Percentiles rank a stretch among this genome's conserved stretches.
Conservation (phyloP, 441 rosid species). For the Cnidoscolus chayamansa region DNA sequence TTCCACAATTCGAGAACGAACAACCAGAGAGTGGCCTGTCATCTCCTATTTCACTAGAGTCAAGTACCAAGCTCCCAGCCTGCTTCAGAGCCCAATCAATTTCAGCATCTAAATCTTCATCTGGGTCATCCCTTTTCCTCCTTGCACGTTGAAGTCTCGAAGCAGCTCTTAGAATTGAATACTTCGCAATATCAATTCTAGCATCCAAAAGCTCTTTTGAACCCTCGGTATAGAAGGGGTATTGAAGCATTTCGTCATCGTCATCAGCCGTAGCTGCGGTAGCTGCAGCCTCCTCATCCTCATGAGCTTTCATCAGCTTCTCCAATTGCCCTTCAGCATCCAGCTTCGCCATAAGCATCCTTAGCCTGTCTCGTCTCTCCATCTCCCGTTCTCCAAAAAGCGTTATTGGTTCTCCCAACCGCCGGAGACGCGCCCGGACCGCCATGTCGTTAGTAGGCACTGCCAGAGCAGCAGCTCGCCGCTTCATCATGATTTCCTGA, state of each 20-base stretch:
- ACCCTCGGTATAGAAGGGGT: constrained; percentile 84
- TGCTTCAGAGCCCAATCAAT: constrained; percentile 63
- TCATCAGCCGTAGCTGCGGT: constrained; percentile 41
- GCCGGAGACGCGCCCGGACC: constrained; percentile 80
- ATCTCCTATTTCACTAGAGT: constrained; percentile 85
- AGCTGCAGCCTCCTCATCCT: constrained; percentile 69
- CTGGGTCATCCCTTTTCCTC: constrained; percentile 85
- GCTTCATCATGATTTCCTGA: constrained; percentile 71
- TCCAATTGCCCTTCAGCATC: constrained; percentile 79
- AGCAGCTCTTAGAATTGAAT: constrained; percentile 62
- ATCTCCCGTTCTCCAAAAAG: constrained; percentile 90
- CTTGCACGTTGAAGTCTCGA: constrained; percentile 58
- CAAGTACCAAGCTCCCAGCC: constrained; percentile 62
- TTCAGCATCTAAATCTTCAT: constrained; percentile 86
- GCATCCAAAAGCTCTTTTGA: constrained; percentile 62
- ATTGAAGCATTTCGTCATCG: constrained; percentile 57
- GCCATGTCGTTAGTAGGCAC: constrained; percentile 93
- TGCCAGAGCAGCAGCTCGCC: constrained; percentile 84
- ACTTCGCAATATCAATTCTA: constrained; percentile 67
- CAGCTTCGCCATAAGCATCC: constrained; percentile 78
- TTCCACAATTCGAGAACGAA: constrained; percentile 74
- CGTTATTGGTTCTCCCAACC: constrained; percentile 85
- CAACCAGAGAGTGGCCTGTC: constrained; percentile 87
- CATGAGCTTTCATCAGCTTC: constrained; percentile 75
- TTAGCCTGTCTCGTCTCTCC: constrained; percentile 89